Evolutionary conservation across 164 flowering plant species (phyloP).

Genomic region (Magnolia kwangsiensis): DNA sequence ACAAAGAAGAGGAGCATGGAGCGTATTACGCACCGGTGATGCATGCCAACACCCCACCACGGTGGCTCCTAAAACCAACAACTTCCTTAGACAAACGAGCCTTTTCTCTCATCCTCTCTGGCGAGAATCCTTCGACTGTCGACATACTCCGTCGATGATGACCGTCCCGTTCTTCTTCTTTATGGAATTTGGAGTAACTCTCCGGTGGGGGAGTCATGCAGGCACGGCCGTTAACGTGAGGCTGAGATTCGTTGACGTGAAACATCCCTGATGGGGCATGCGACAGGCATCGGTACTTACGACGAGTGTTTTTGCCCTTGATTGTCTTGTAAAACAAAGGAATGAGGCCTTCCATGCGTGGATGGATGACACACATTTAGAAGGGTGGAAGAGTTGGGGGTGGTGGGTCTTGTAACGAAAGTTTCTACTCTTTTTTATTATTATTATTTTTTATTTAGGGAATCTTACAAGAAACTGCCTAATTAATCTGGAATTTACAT

Average conservation of each 20-base stretch:
- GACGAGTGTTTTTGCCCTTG: neutral
- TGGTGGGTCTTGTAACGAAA: too few relatives aligned
- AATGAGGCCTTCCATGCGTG: slow-evolving; percentile 5
- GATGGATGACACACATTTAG: too few relatives aligned
- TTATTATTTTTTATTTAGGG: too few relatives aligned
- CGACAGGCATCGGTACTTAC: neutral
- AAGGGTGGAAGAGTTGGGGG: too few relatives aligned
- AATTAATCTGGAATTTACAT: too few relatives aligned
- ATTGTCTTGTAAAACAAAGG: slow-evolving; percentile 5
- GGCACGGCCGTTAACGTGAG: neutral
- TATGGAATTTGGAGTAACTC: neutral
- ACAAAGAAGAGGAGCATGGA: neutral
- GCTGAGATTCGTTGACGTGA: neutral
- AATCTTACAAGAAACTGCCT: too few relatives aligned
- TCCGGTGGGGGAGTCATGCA: neutral
- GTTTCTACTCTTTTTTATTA: too few relatives aligned
- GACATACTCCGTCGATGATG: neutral
- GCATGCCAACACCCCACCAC: neutral
- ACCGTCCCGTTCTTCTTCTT: neutral
- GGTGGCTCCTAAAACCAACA: neutral
- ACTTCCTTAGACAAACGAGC: neutral
- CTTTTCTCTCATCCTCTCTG: neutral
- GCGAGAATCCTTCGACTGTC: neutral
- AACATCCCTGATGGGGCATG: neutral
- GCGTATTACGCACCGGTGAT: neutral